These are phyloP conservation scores for Danielia oregonensis DNA, from an alignment of 805 yeast genomes.

Conservation along the genomic window DNA sequence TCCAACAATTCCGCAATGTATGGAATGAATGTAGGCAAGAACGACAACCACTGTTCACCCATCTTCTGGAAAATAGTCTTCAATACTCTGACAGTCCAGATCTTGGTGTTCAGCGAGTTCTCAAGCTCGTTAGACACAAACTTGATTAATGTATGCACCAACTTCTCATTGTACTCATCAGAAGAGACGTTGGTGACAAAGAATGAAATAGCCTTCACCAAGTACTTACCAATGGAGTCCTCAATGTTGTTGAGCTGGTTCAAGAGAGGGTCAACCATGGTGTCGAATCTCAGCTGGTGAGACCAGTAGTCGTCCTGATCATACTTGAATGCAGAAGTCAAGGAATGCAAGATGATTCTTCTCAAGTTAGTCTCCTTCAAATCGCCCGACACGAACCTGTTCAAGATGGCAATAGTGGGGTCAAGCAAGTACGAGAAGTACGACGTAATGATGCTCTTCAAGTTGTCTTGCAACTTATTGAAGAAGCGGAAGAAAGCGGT, in stretches of 20 bases:
- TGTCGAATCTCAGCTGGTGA: slow-evolving; percentile 76
- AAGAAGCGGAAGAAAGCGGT: slow-evolving; percentile 81
- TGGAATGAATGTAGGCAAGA: slow-evolving; percentile 93
- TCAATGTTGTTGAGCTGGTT: slow-evolving; percentile 67
- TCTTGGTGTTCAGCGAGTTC: slow-evolving; percentile 64
- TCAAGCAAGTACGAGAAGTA: slow-evolving; percentile 86
- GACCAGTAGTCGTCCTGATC: slow-evolving; percentile 97
- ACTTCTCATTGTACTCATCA: slow-evolving; percentile 64
- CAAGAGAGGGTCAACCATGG: slow-evolving; percentile 58
- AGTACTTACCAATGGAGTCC: slow-evolving; percentile 68
- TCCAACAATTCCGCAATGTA: slow-evolving; percentile 92
- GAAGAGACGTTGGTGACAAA: slow-evolving; percentile 68
- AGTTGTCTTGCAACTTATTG: slow-evolving; percentile 75
- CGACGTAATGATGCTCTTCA: slow-evolving; percentile 82
- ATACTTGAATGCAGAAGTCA: slow-evolving; percentile 77
- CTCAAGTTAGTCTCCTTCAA: slow-evolving; percentile 51
- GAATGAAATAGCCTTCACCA: slow-evolving; percentile 76
- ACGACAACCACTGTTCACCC: slow-evolving; percentile 90
- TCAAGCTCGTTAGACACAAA: slow-evolving; percentile 39
- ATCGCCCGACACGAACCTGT: slow-evolving; percentile 43
- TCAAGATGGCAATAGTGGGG: slow-evolving; percentile 55
- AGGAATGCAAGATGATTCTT: slow-evolving; percentile 68
- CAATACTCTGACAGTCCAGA: slow-evolving; percentile 78
- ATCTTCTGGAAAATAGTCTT: slow-evolving; percentile 82
- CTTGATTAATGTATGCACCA: slow-evolving; percentile 41